Evolutionary conservation across 768 basidiomycete genomes (phyloP).

Genomic region (Crassisporium funariophilum): DNA sequence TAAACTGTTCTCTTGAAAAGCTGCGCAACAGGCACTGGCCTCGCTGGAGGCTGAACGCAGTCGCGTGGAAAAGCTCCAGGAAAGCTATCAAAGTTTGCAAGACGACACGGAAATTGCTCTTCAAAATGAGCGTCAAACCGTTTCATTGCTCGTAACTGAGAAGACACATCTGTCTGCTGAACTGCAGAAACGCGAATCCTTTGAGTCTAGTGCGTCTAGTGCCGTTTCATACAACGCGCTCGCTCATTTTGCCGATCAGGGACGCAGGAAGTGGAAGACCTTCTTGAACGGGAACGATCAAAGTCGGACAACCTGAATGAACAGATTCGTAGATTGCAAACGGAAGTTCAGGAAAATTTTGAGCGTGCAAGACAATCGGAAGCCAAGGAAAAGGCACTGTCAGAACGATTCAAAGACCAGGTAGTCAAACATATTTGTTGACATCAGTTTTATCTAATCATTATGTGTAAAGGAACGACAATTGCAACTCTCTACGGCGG

Average conservation of each 20-base stretch:
- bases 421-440: conserved; percentile 29
- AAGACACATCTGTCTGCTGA: conserved; percentile 63
- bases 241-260: conserved; percentile 32
- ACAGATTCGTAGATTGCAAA: conserved; percentile 45
- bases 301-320: conserved; percentile 42
- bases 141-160: conserved; percentile 75
- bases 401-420: conserved; percentile 56
- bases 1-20: conserved; percentile 23
- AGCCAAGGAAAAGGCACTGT: conserved; percentile 54
- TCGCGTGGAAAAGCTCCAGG: conserved; percentile 30
- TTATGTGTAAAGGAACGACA: conserved; percentile 64
- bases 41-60: conserved; percentile 36
- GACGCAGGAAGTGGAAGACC: conserved; percentile 42
- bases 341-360: conserved; percentile 37
- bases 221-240: neutral
- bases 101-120: conserved; percentile 34
- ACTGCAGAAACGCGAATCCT: conserved; percentile 56
- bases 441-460: conserved; percentile 14
- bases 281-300: conserved; percentile 44
- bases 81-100: conserved; percentile 31
- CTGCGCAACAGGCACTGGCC: conserved; percentile 33
- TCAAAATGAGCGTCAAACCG: conserved; percentile 70
- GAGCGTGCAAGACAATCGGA: conserved; percentile 44
- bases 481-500: conserved; percentile 61
- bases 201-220: conserved; percentile 60